Base-by-base conservation (phyloP, 2,329 filamentous ascomycete genomes). In the Penicillium polonicum region DNA sequence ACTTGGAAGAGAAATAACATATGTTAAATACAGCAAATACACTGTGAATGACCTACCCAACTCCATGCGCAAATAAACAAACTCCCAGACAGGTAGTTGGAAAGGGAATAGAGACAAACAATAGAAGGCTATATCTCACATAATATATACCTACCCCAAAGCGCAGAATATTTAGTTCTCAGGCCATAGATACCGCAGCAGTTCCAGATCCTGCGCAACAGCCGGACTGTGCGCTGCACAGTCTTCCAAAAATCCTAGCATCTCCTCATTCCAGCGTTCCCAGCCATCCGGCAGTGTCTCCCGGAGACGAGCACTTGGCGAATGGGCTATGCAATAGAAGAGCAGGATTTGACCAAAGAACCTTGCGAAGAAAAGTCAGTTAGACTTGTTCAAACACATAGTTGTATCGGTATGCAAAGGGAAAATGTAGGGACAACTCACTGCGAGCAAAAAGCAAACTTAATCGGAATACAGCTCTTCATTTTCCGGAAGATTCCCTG, bases 321-420 rank as follows among this genome's bases (percentile, higher is more conserved):
- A 77, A 43, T 75, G 70, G 2, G 74, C 70, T 48, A 77, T 74
- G 50, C 74, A 76, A 56, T 77, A 73, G 59, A 77, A 77, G 25
- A 78, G 69, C 33, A 78, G 69, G 27, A 77, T 66, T 59, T 78
- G 75, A 21, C 75, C 75, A 58, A 78, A 78, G 62, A 78, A 76
- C 44, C 73, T 75, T 12, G 31, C 6, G 29, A 3, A 36, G 8
- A 15, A n/a, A 25, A 13, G 39, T 64, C 29, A 61, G 43, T 31
- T 7, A 2, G 10, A 6, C 9, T 4, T 4, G 1, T 17, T 8
- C 29, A 35, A 29, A n/a, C 3, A 31, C 5, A 9, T 23, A 21
- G n/a, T 21, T 19, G 17, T 9, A 43, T 43, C 7, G 38, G 15
- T 10, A 25, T 29, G 12, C 27, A 13, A 15, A 27, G 13, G 33